These are phyloP conservation scores for Candida fluviatilis DNA, from an alignment of 805 yeast genomes.

Conservation along the genomic window DNA sequence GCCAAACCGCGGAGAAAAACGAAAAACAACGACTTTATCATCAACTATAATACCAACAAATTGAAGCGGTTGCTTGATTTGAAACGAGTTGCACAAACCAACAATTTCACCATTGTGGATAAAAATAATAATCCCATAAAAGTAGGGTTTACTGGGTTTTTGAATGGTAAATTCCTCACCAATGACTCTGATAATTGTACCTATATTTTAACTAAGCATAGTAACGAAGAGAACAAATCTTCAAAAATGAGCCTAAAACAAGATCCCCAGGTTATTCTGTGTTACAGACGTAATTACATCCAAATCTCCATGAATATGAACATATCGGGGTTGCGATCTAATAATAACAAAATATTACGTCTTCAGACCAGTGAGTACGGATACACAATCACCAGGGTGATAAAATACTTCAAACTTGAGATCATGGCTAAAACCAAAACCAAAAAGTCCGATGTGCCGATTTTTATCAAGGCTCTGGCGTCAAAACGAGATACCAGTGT, in stretches of 20 bases:
- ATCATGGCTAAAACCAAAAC: constrained; percentile 33
- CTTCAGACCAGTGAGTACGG: constrained; percentile 34
- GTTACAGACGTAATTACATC: constrained; percentile 43
- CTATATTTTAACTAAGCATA: constrained; percentile 19
- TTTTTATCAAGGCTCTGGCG: constrained; percentile 20
- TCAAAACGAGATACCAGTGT: constrained; percentile 6
- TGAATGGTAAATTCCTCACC: constrained; percentile 40
- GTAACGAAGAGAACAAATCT: background rate
- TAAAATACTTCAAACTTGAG: constrained; percentile 35
- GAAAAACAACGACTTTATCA: constrained; percentile 14
- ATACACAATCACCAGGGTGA: constrained; percentile 31
- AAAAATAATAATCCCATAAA: constrained; percentile 21
- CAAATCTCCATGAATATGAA: constrained; percentile 29
- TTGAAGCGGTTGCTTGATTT: constrained; percentile 27
- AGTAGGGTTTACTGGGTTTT: constrained; percentile 30
- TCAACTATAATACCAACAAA: constrained; percentile 25
- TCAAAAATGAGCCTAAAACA: constrained; percentile 5
- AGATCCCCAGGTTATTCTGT: constrained; percentile 38
- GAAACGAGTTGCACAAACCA: constrained; percentile 12
- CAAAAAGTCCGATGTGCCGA: constrained; percentile 26
- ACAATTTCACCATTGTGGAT: constrained; percentile 26
- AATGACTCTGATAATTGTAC: constrained; percentile 37
- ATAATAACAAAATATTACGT: constrained; percentile 24
- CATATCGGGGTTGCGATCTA: constrained; percentile 20
- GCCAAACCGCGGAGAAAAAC: constrained; percentile 9